Evolutionary conservation across 306 rosid genomes (phyloP).

Genomic region (Vigna angularis): DNA sequence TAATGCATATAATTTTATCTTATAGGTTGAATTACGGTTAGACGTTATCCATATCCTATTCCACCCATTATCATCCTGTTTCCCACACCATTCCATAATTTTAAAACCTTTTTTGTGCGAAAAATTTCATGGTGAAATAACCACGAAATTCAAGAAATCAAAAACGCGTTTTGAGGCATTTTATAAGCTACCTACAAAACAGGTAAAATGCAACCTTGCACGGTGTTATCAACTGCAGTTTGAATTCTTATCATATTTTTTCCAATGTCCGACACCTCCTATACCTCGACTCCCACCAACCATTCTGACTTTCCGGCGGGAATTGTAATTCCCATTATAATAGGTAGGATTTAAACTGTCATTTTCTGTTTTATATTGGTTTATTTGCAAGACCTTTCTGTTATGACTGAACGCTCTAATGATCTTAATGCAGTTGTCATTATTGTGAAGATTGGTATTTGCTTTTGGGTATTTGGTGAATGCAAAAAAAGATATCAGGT

Average conservation of each 20-base stretch:
- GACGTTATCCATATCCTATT: accelerated
- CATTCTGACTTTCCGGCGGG: too few relatives aligned
- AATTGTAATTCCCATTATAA: too few relatives aligned
- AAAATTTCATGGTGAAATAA: neutral
- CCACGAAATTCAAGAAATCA: neutral
- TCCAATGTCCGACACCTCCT: neutral
- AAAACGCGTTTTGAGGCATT: neutral
- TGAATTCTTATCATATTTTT: neutral
- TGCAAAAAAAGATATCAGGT: too few relatives aligned
- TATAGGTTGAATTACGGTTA: accelerated
- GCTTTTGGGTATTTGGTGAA: too few relatives aligned
- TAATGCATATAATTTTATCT: too few relatives aligned
- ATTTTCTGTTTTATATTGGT: neutral
- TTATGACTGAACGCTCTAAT: neutral
- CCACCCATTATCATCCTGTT: too few relatives aligned
- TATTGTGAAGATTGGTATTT: neutral
- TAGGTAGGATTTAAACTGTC: neutral
- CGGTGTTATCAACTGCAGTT: neutral
- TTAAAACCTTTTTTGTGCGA: neutral
- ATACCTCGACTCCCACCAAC: too few relatives aligned
- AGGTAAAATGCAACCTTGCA: too few relatives aligned
- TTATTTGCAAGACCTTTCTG: neutral
- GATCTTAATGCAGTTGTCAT: neutral
- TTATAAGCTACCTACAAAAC: neutral
- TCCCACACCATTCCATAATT: neutral